Base-by-base conservation (phyloP, 257 asterid genomes). In the Ocimum tenuiflorum region DNA sequence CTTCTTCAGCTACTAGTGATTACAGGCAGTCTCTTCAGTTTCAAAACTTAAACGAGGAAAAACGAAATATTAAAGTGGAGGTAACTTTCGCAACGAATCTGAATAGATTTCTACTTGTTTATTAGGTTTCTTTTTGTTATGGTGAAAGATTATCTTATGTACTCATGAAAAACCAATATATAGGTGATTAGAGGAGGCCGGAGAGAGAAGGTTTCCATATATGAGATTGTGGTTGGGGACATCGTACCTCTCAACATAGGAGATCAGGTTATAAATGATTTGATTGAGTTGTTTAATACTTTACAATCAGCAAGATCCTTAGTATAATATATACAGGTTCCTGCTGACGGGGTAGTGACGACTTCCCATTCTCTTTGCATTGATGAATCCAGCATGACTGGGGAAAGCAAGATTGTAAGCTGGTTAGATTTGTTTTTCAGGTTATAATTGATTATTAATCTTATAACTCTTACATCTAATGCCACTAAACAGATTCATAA, bases 351-450 rank as follows among this genome's bases (percentile, higher is more conserved):
- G 60, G 53, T 92, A 60, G 73, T 92, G 76, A 82, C 82, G 38
- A 79, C 74, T 57, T 87, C 96, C 51, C 99, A 92, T 86, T 89
- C 96, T 73, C 94, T 92, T 50, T 87, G 95, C 77, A 79, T 92
- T 62, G 99, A 92, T 70, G 96, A 92, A 80, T 92, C 99, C 57
- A 92, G 98, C 86, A 92, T 92, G 98, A 92, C 98, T 3, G 98
- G 98, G 43, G 98, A 92, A 84, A 92, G 99, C 97, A 89, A 91
- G 88, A 80, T 83, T 74, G 97, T 91, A 84, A 85, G 96, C 78
- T 77, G 80, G 69, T 85, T 78, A 73, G 74, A 78, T 48, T 73
- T 78, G 63, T 64, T 56, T 58, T 12, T 33, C 68, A 67, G 64
- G 59, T 39, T 73, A 22, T 54, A 18, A 69, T 58, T 15, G 49